Base-by-base conservation (phyloP, 352 stramenopile species). In the Phytophthora tubulina region DNA sequence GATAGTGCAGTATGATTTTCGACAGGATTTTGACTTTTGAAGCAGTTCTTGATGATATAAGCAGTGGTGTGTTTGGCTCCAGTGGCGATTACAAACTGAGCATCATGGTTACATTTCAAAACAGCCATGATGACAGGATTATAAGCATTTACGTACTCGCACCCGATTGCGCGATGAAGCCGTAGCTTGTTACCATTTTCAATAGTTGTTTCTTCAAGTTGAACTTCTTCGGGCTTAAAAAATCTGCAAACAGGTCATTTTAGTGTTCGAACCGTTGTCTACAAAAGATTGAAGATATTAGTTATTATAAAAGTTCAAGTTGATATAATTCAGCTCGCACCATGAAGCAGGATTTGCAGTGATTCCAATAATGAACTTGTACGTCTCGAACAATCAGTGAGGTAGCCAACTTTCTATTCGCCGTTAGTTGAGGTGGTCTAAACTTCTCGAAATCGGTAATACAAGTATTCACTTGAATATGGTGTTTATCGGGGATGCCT, bases 111-210 rank as follows among this genome's bases (percentile, higher is more conserved):
- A 21, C 21, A 21, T 53, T 73, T 75, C 3, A 82, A 48, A 0
- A 45, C 45, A 0, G 5, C 44, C 58, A 77, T 63, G 0, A 82
- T 32, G 0, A 67, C 44, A 0, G 36, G 27, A 10, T 73, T 82
- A 58, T 74, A 82, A 3, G 64, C 9, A n/a, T 76, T 82, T 3
- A 78, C 53, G 39, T 80, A 82, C 39, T 79, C 67, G 11, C 67
- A 76, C 0, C 67, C 67, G 7, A 76, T 49, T 1, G 52, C 9
- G 0, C 58, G 62, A 33, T 73, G 62, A 7, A 79, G 38, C 0
- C 1, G 27, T 1, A 79, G 15, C 4, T 54, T 53, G 0, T 1
- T 11, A 0, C 41, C 36, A 2, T 69, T 4, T 3, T 57, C 48
- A 27, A 76, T 59, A 0, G 0, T 27, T 6, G 62, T 66, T 0